These are phyloP conservation scores for Phytophthora vignae DNA, from an alignment of 352 stramenopile genomes.

Conservation along the genomic window DNA sequence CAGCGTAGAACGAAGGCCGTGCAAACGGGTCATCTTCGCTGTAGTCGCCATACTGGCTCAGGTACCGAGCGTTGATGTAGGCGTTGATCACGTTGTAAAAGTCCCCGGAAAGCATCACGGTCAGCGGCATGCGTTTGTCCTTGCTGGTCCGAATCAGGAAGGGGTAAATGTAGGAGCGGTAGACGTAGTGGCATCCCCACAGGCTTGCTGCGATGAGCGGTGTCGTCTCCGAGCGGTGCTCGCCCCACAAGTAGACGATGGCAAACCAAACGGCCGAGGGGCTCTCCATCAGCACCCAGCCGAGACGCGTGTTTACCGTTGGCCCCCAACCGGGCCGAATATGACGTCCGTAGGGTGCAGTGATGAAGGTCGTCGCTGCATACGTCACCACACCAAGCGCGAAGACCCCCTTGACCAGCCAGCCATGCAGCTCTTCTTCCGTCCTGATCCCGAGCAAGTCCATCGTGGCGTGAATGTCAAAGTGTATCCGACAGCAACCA, in stretches of 20 bases:
- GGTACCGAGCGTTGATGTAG: slow-evolving; percentile 73
- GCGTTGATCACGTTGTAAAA: slow-evolving; percentile 81
- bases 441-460: slow-evolving; percentile 34
- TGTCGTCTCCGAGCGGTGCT: slow-evolving; percentile 45
- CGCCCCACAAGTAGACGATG: slow-evolving; percentile 54
- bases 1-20: slow-evolving; percentile 62
- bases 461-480: slow-evolving; percentile 7
- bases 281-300: slow-evolving; percentile 80
- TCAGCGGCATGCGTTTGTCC: slow-evolving; percentile 70
- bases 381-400: slow-evolving; percentile 62
- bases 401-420: slow-evolving; percentile 62
- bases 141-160: slow-evolving; percentile 67
- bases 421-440: slow-evolving; percentile 62
- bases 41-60: slow-evolving; percentile 74
- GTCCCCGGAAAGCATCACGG: slow-evolving; percentile 57
- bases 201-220: slow-evolving; percentile 59
- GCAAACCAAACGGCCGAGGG: slow-evolving; percentile 72
- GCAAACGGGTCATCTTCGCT: slow-evolving; percentile 37
- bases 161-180: slow-evolving; percentile 75
- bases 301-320: slow-evolving; percentile 60
- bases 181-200: slow-evolving; percentile 75
- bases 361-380: slow-evolving; percentile 58
- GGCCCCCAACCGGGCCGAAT: slow-evolving; percentile 63
- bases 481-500: slow-evolving; percentile 5
- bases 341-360: slow-evolving; percentile 71